A percentile compares a stretch with the other conserved stretches of the same genome.
Evolutionary conservation across 176 grass and related monocot genomes (phyloP).

Genomic region (Hordeum marinum): DNA sequence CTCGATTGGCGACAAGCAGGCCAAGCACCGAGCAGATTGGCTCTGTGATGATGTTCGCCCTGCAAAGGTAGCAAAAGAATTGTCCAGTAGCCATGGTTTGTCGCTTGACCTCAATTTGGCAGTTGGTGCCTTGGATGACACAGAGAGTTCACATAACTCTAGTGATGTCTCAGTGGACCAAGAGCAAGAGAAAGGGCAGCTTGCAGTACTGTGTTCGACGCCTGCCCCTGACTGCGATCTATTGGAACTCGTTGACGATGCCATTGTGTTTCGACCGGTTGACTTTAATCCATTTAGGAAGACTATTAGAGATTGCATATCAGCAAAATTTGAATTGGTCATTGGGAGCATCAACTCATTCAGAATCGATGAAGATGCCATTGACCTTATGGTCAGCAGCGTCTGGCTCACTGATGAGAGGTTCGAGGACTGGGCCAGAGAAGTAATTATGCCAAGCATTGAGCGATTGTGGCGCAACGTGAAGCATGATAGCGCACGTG

Average conservation of each 20-base stretch:
- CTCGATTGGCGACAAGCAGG: conserved; percentile 41
- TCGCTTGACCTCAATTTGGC: conserved; percentile 85
- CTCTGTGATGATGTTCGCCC: conserved; percentile 43
- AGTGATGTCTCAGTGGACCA: conserved; percentile 89
- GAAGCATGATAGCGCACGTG: conserved; percentile 15
- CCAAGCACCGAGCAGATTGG: conserved; percentile 80
- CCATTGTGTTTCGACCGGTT: conserved; percentile 70
- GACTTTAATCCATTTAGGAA: conserved; percentile 55
- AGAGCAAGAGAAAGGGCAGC: conserved; percentile 65
- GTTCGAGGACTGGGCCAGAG: conserved; percentile 64
- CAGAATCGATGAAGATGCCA: conserved; percentile 73
- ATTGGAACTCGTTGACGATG: conserved; percentile 57
- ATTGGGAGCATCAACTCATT: conserved; percentile 45
- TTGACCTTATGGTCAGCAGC: conserved; percentile 58
- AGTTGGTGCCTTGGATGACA: conserved; percentile 56
- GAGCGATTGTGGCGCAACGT: conserved; percentile 59
- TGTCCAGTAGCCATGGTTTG: conserved; percentile 31
- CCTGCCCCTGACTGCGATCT: conserved; percentile 49
- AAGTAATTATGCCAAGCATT: conserved; percentile 56
- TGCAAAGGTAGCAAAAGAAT: conserved; percentile 67
- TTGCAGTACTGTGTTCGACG: conserved; percentile 42
- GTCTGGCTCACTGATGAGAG: conserved; percentile 58
- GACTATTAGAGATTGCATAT: conserved; percentile 55
- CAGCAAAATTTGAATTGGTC: conserved; percentile 47
- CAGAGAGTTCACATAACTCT: conserved; percentile 76